A percentile compares a stretch with the other conserved stretches of the same genome.
These are phyloP conservation scores for Keqinozyma sinolaborantium DNA, from an alignment of 1,139 yeast genomes.

Conservation along the genomic window DNA sequence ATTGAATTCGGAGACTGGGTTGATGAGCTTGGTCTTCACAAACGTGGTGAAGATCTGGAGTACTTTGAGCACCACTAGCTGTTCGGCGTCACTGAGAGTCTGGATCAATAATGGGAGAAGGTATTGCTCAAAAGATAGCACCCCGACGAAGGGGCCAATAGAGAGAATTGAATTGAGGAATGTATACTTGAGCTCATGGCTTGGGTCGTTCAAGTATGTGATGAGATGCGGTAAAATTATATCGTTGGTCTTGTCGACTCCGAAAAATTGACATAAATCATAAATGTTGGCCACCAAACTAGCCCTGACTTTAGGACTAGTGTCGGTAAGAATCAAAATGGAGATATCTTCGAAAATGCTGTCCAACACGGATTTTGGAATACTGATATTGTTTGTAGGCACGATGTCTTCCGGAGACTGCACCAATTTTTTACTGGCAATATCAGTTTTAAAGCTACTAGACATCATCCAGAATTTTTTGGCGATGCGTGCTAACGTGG, in stretches of 20 bases:
- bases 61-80: slow-evolving; percentile 74
- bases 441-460: slow-evolving; percentile 38
- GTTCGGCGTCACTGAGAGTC: slow-evolving; percentile 79
- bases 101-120: slow-evolving; percentile 81
- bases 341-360: slow-evolving; percentile 62
- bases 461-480: slow-evolving; percentile 66
- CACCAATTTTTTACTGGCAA: slow-evolving; percentile 5
- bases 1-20: slow-evolving; percentile 37
- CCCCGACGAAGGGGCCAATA: slow-evolving; percentile 78
- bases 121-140: slow-evolving; percentile 80
- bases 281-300: slow-evolving; percentile 66
- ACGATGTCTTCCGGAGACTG: slow-evolving; percentile 10
- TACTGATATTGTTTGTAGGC: slow-evolving; percentile 7
- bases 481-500: slow-evolving; percentile 63
- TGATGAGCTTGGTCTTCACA: slow-evolving; percentile 29
- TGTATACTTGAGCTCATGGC: slow-evolving; percentile 61
- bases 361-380: slow-evolving; percentile 28
- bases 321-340: slow-evolving; percentile 65
- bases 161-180: slow-evolving; percentile 77
- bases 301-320: slow-evolving; percentile 61
- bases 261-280: slow-evolving; percentile 78
- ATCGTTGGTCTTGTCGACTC: slow-evolving; percentile 85
- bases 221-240: slow-evolving; percentile 84
- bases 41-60: slow-evolving; percentile 54
- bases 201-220: slow-evolving; percentile 82